A percentile compares a stretch with the other conserved stretches of the same genome.
phyloP scores from a whole-genome alignment of 164 flowering plant genomes.

The Berberis vulgaris region DNA sequence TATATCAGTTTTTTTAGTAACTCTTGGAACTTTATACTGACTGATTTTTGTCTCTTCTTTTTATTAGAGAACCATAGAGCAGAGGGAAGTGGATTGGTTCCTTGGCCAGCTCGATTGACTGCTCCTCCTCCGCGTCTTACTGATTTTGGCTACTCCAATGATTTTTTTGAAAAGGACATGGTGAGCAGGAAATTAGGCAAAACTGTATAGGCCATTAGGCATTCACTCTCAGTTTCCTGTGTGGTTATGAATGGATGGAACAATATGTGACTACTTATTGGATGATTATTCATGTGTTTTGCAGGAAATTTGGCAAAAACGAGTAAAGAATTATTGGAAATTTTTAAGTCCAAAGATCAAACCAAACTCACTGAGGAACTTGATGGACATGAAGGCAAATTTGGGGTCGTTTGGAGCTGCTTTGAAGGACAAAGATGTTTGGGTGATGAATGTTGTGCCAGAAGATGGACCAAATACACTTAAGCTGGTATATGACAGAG shows the following conservation, averaged over 20 bases:
- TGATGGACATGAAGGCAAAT: conserved; percentile 93
- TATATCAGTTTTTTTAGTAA: not conserved
- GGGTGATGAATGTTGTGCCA: conserved; percentile 94
- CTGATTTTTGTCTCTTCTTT: conserved; percentile 4
- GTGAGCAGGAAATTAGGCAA: conserved; percentile 22
- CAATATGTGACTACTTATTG: not conserved
- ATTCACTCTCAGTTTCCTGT: not conserved
- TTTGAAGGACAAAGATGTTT: conserved; percentile 62
- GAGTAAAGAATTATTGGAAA: conserved; percentile 68
- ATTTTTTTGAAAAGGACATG: conserved; percentile 71
- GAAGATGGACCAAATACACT: conserved; percentile 88
- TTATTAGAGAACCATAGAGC: conserved; percentile 42
- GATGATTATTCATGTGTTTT: conserved; percentile 5
- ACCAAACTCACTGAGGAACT: conserved; percentile 50
- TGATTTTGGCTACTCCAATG: conserved; percentile 64
- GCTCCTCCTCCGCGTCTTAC: conserved; percentile 82
- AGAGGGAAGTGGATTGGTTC: conserved; percentile 73
- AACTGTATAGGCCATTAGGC: not conserved
- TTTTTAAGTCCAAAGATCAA: conserved; percentile 46
- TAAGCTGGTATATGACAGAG: conserved; percentile 73
- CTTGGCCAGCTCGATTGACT: conserved; percentile 82
- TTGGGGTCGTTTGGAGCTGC: conserved; percentile 90
- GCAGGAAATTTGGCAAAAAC: conserved; percentile 67
- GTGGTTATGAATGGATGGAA: not conserved
- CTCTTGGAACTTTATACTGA: not conserved